These are phyloP conservation scores for Fusarium continuum DNA, from an alignment of 2,329 filamentous ascomycete species.

Conservation along the genomic window DNA sequence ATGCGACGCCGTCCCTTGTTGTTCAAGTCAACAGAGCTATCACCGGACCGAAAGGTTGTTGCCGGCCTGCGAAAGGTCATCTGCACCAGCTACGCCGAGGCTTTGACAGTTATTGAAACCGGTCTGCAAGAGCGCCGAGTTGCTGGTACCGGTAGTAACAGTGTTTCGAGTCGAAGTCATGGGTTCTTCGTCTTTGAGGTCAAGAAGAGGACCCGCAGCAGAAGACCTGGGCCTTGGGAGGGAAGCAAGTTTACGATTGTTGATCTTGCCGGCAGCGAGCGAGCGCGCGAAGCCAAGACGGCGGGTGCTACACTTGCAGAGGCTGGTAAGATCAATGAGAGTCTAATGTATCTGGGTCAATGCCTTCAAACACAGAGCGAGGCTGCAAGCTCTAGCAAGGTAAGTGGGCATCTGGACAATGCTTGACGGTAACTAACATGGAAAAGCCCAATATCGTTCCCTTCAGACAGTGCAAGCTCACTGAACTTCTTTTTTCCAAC, in stretches of 20 bases:
- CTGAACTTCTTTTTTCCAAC: slow-evolving; percentile 87
- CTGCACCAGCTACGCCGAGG: slow-evolving; percentile 83
- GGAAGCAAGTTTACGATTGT: slow-evolving; percentile 87
- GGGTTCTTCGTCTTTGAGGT: slow-evolving; percentile 97
- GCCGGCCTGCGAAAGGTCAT: slow-evolving; percentile 91
- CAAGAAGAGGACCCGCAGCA: slow-evolving; percentile 73
- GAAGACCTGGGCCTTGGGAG: slow-evolving; percentile 69
- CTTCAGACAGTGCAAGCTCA: slow-evolving; percentile 85
- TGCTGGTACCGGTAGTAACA: slow-evolving; percentile 91
- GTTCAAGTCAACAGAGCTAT: slow-evolving; percentile 91
- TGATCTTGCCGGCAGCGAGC: slow-evolving; percentile 91
- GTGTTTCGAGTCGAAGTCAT: slow-evolving; percentile 89
- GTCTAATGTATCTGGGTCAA: slow-evolving; percentile 96
- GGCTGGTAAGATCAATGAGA: slow-evolving; percentile 98
- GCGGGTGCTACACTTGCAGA: slow-evolving; percentile 91
- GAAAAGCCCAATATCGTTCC: slow-evolving; percentile 75
- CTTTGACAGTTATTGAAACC: slow-evolving; percentile 88
- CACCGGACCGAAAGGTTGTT: slow-evolving; percentile 92
- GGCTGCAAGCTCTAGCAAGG: slow-evolving; percentile 76
- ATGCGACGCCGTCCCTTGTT: slow-evolving; percentile 80
- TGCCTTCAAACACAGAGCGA: slow-evolving; percentile 96
- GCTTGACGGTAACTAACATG: slow-evolving; percentile 20
- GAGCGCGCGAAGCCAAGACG: slow-evolving; percentile 92
- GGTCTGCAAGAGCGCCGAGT: slow-evolving; percentile 88
- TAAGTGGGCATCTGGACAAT: slow-evolving; percentile 48